Conservation (phyloP, 345 rosid species). For the Aquilaria sinensis region DNA sequence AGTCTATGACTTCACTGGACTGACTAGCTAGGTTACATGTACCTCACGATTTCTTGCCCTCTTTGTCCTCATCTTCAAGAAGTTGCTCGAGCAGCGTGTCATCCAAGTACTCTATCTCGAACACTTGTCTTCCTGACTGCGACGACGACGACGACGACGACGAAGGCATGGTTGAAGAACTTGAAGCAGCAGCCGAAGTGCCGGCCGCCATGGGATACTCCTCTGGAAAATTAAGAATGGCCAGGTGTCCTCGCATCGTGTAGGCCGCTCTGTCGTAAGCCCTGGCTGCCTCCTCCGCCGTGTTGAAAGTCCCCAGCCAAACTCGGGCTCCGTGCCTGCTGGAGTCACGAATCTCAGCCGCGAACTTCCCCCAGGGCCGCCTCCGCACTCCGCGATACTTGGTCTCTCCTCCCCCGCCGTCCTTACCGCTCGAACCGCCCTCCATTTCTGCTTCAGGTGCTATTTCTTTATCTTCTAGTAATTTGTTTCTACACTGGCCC, state of each 20-base stretch:
- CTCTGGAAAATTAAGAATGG: slow-evolving; percentile 67
- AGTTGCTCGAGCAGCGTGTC: slow-evolving; percentile 73
- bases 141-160: slow-evolving; percentile 39
- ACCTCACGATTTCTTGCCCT: slow-evolving; percentile 17
- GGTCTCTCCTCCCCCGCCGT: slow-evolving; percentile 25
- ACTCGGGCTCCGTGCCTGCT: slow-evolving; percentile 67
- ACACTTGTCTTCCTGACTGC: slow-evolving; percentile 33
- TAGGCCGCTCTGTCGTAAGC: slow-evolving; percentile 86
- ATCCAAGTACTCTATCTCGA: slow-evolving; percentile 78
- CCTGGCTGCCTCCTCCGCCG: slow-evolving; percentile 88
- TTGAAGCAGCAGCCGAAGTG: slow-evolving; percentile 16
- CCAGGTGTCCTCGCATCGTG: slow-evolving; percentile 76
- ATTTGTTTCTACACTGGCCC: too few species aligned
- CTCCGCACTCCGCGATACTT: slow-evolving; percentile 69
- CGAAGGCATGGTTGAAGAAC: slow-evolving; percentile 7
- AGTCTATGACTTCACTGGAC: background rate
- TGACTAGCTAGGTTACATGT: background rate
- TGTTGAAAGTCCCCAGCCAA: slow-evolving; percentile 87
- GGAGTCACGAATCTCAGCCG: slow-evolving; percentile 88
- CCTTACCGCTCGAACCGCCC: slow-evolving; percentile 9
- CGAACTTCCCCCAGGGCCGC: slow-evolving; percentile 93
- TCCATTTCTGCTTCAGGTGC: slow-evolving; percentile 16
- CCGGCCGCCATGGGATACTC: slow-evolving; percentile 50
- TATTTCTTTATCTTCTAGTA: slow-evolving; percentile 24
- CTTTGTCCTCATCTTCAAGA: slow-evolving; percentile 56